A percentile compares a stretch with the other conserved stretches of the same genome.
phyloP scores from a whole-genome alignment of 1,139 yeast genomes.

The Yamadazyma aaseri region DNA sequence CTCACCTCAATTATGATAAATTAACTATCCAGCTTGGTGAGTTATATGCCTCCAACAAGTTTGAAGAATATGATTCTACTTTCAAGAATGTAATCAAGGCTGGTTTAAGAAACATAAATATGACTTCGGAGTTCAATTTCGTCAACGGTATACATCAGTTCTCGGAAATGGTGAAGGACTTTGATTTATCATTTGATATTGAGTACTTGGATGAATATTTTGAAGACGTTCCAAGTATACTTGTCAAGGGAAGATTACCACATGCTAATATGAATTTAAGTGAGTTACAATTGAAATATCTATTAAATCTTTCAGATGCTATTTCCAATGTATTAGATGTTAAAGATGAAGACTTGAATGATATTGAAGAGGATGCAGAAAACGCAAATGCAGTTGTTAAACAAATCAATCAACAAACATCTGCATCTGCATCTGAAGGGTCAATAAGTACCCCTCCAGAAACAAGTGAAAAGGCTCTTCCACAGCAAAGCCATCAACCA shows the following conservation, averaged over 20 bases:
- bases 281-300: constrained; percentile 68
- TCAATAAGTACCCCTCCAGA: background rate
- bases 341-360: constrained; percentile 39
- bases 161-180: constrained; percentile 64
- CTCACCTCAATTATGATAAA: constrained; percentile 49
- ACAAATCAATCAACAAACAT: constrained; percentile 14
- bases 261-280: constrained; percentile 70
- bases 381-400: constrained; percentile 49
- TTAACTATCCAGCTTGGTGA: constrained; percentile 82
- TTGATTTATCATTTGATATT: constrained; percentile 65
- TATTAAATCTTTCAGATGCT: constrained; percentile 56
- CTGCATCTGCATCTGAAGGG: background rate
- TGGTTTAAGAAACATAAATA: constrained; percentile 70
- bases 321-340: constrained; percentile 53
- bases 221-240: constrained; percentile 49
- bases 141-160: constrained; percentile 46
- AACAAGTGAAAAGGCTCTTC: too few species aligned
- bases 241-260: constrained; percentile 59
- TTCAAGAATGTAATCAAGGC: constrained; percentile 53
- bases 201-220: constrained; percentile 48
- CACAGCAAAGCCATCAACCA: too few species aligned
- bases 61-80: constrained; percentile 23
- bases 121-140: constrained; percentile 60
- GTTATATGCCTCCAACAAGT: constrained; percentile 65
- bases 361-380: constrained; percentile 64